Conservation (phyloP, 495 filamentous ascomycete genomes). For the Penicillium turbatum region DNA sequence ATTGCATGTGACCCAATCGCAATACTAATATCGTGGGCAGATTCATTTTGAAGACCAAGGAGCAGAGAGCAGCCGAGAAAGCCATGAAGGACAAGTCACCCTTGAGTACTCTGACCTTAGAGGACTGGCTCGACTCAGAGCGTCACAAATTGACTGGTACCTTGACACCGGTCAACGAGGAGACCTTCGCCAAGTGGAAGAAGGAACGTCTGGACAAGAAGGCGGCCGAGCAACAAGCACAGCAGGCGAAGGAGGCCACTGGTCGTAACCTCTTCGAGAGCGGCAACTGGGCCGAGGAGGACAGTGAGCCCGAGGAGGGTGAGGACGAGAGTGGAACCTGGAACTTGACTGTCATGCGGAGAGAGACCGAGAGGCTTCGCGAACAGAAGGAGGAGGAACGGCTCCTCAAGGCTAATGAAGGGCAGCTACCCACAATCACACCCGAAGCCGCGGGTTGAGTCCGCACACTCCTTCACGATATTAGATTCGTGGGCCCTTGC, state of each 20-base stretch:
- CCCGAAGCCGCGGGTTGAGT: slow-evolving; percentile 35
- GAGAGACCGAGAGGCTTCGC: slow-evolving; percentile 62
- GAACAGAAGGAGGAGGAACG: slow-evolving; percentile 45
- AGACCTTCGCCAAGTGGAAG: slow-evolving; percentile 95
- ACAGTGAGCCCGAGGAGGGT: slow-evolving; percentile 57
- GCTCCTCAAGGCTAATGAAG: slow-evolving; percentile 33
- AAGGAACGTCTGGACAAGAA: slow-evolving; percentile 91
- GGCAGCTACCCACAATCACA: slow-evolving; percentile 23
- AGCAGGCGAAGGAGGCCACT: slow-evolving; percentile 88
- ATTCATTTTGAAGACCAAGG: slow-evolving; percentile 96
- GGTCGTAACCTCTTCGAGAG: slow-evolving; percentile 93
- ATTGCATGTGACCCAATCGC: not conserved
- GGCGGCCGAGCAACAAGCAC: slow-evolving; percentile 83
- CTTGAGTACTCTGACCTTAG: slow-evolving; percentile 86
- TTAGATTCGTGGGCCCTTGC: slow-evolving; percentile 30
- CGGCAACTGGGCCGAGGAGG: slow-evolving; percentile 81
- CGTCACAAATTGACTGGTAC: slow-evolving; percentile 87
- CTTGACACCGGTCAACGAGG: slow-evolving; percentile 87
- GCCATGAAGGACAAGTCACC: slow-evolving; percentile 96
- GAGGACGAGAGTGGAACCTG: slow-evolving; percentile 56
- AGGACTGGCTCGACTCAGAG: slow-evolving; percentile 95
- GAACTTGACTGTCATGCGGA: slow-evolving; percentile 72
- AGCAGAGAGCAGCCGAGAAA: slow-evolving; percentile 93
- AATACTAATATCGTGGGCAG: slow-evolving; percentile 42
- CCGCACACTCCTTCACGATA: slow-evolving; percentile 18